phyloP scores from a whole-genome alignment of 148 eudicot genomes.

The Camellia japonica region DNA sequence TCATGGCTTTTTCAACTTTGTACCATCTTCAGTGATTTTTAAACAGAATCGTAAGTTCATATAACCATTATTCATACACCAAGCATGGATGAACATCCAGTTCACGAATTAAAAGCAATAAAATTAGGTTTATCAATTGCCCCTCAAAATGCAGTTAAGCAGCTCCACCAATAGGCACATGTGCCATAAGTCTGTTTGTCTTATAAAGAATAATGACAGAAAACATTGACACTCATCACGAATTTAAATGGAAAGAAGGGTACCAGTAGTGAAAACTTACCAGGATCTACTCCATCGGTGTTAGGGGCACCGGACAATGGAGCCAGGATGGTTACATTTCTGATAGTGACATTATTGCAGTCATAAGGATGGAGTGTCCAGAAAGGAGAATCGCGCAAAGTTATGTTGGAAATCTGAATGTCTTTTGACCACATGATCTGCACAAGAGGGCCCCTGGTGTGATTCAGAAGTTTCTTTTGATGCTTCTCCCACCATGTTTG shows the following conservation, averaged over 20 bases:
- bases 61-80: background rate
- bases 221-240: background rate
- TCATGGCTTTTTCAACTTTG: background rate
- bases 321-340: conserved; percentile 76
- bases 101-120: background rate
- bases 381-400: conserved; percentile 88
- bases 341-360: conserved; percentile 80
- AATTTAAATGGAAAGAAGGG: background rate
- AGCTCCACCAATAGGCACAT: background rate
- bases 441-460: conserved; percentile 96
- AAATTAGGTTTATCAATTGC: background rate
- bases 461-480: conserved; percentile 64
- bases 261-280: conserved; percentile 36
- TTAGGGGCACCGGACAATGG: conserved; percentile 83
- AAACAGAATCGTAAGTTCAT: background rate
- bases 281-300: conserved; percentile 98
- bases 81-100: background rate
- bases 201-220: background rate
- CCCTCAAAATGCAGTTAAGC: background rate
- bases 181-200: background rate
- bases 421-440: conserved; percentile 94
- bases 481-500: conserved; percentile 93
- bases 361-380: conserved; percentile 99
- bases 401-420: conserved; percentile 71
- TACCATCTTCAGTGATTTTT: background rate